These are phyloP conservation scores for Rhodamnia rubescens DNA, from an alignment of 345 rosid species.

Conservation along the genomic window DNA sequence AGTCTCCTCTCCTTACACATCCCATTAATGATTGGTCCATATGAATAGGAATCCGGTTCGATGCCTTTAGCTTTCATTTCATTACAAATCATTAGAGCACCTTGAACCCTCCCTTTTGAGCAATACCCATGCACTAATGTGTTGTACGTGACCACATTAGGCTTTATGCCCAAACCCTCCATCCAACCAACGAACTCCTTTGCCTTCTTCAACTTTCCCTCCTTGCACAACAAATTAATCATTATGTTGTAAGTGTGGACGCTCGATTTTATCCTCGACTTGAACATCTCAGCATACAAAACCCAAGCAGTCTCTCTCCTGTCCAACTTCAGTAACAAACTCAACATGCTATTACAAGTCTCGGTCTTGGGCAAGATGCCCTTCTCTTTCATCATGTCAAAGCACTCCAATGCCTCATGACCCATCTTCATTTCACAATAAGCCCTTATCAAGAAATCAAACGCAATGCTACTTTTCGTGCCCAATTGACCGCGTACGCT, in stretches of 20 bases:
- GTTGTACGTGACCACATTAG: slow-evolving; percentile 67
- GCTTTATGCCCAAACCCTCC: slow-evolving; percentile 65
- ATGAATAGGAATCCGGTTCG: slow-evolving; percentile 59
- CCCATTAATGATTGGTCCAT: slow-evolving; percentile 63
- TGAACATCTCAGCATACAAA: slow-evolving; percentile 90
- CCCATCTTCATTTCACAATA: slow-evolving; percentile 56
- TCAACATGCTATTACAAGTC: slow-evolving; percentile 61
- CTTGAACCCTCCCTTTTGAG: slow-evolving; percentile 50
- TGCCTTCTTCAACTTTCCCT: slow-evolving; percentile 60
- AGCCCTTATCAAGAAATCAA: slow-evolving; percentile 49
- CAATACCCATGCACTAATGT: slow-evolving; percentile 73
- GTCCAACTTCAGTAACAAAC: slow-evolving; percentile 48
- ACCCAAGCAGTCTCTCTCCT: slow-evolving; percentile 57
- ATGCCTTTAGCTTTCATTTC: slow-evolving; percentile 53
- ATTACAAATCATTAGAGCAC: slow-evolving; percentile 52
- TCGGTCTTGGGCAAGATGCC: slow-evolving; percentile 55
- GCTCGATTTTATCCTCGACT: slow-evolving; percentile 65
- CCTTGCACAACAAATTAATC: slow-evolving; percentile 56
- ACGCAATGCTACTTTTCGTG: slow-evolving; percentile 33
- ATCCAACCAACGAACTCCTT: slow-evolving; percentile 43
- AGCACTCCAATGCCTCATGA: slow-evolving; percentile 55
- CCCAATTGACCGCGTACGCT: slow-evolving; percentile 30
- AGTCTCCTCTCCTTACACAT: slow-evolving; percentile 72
- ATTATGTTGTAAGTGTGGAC: slow-evolving; percentile 71
- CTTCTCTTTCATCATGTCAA: slow-evolving; percentile 54